Conservation (phyloP, 257 asterid species). For the Gynochthodes officinalis region DNA sequence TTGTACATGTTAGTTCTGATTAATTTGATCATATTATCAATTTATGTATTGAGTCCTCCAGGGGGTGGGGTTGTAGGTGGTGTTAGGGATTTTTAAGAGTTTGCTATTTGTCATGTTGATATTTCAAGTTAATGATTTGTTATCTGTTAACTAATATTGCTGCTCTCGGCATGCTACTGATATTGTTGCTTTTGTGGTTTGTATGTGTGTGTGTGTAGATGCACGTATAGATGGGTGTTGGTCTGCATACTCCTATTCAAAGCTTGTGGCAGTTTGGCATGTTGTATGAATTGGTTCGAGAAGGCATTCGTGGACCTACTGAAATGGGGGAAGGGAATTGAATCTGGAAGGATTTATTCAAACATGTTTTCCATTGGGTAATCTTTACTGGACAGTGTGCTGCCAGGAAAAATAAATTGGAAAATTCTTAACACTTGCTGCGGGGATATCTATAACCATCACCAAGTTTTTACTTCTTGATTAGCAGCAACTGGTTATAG, state of each 20-base stretch:
- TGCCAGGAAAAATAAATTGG: neutral
- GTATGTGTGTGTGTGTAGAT: neutral
- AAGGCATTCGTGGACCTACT: neutral
- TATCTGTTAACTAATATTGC: neutral
- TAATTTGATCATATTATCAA: too few relatives aligned
- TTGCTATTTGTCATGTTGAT: neutral
- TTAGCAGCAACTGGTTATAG: neutral
- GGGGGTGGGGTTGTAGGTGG: neutral
- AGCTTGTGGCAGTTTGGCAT: slow-evolving; percentile 2
- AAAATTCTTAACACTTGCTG: neutral
- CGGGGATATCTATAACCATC: neutral
- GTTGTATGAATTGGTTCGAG: neutral
- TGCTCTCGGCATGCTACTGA: neutral
- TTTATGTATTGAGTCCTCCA: too few relatives aligned
- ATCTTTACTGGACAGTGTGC: slow-evolving; percentile 3
- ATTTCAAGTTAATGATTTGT: neutral
- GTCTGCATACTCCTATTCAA: neutral
- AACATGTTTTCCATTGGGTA: neutral
- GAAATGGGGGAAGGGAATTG: neutral
- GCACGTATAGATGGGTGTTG: neutral
- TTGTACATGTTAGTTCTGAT: too few relatives aligned
- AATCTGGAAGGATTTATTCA: neutral
- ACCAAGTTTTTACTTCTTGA: neutral
- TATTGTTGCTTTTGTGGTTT: neutral
- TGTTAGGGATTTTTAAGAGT: neutral